Evolutionary conservation across 1,284 basidiomycete genomes (phyloP), one percentile per base, ranked within the genome.

Genomic region (Ceratobasidium sp.): DNA sequence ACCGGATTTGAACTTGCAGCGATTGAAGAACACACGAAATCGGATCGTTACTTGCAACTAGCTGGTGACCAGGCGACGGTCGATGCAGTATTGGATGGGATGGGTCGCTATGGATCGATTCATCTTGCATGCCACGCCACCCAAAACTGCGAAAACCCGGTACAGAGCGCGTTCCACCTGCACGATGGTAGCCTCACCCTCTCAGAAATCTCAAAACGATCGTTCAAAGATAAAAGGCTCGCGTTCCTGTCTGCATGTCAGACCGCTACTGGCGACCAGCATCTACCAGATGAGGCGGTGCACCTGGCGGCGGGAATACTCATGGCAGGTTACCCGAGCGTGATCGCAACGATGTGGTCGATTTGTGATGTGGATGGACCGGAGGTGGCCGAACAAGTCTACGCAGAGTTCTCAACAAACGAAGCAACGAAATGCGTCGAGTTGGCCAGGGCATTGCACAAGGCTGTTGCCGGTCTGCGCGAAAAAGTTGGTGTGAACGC

Each of bases 81-180:
- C 3, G 13, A 35, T 15, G 25, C 25, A 7, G 38, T 56, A 29
- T 34, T 69, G 1, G 8, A 32, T 17, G 40, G 29, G 5, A 45
- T 72, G 35, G 43, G 40, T 15, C 20, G 31, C 4, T 27, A 70
- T 27, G 20, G 22, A 45, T 72, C 49, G 60, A 31, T 69, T 15
- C 70, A 72, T 49, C 47, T 69, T 29, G 55, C 68, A 27, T 69
- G 68, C 27, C 70, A 71, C 25, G 70, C 34, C 7, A 17, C 50
- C 27, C 60, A 64, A 43, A 54, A 72, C 17, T 1, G 20, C n/a
- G 10, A 47, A 8, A 31, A 62, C 1, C 68, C 70, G 20, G 17
- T 49, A 25, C 13, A 56, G 3, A 55, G 49, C 29, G 34, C 40
- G 12, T 70, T 72, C 60, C 38, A 42, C n/a, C 47, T 72, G 1